phyloP scores from a whole-genome alignment of 371 early-diverging fungal species.

The Rhizomucor pusillus region DNA sequence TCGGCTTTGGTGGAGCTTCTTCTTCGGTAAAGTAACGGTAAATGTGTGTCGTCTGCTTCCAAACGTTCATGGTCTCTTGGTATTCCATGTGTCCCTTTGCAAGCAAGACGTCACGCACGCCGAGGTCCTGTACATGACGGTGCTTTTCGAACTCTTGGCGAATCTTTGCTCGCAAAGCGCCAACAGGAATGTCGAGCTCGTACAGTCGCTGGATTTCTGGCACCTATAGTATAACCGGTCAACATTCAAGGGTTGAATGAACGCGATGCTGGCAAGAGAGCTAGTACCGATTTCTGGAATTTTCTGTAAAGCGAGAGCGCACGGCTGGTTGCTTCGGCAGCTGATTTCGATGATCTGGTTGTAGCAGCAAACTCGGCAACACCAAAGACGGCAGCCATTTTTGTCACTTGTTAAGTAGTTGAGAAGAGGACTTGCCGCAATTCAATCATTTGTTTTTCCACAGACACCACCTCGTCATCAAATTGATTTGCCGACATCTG shows the following conservation, averaged over 20 bases:
- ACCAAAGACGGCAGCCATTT: slow-evolving; percentile 33
- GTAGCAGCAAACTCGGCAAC: slow-evolving; percentile 50
- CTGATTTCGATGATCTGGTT: slow-evolving; percentile 57
- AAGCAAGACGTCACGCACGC: slow-evolving; percentile 80
- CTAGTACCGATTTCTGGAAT: slow-evolving; percentile 65
- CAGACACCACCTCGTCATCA: too few relatives aligned
- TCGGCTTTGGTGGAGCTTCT: slow-evolving; percentile 70
- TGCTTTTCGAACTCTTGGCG: slow-evolving; percentile 91
- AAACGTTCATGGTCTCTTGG: slow-evolving; percentile 92
- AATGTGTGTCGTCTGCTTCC: slow-evolving; percentile 93
- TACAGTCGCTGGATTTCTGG: slow-evolving; percentile 80
- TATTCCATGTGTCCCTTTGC: slow-evolving; percentile 88
- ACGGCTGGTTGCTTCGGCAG: slow-evolving; percentile 56
- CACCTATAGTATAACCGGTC: slow-evolving; percentile 43
- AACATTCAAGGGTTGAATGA: not conserved
- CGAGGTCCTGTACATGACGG: slow-evolving; percentile 77
- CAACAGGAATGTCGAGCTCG: slow-evolving; percentile 74
- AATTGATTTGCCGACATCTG: too few relatives aligned
- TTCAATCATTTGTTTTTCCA: too few relatives aligned
- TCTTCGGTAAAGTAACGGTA: slow-evolving; percentile 87
- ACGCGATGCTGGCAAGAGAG: not conserved
- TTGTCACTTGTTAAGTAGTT: slow-evolving; percentile 12
- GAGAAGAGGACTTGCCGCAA: slow-evolving; percentile 3
- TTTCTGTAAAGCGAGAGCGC: slow-evolving; percentile 61
- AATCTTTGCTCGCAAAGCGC: slow-evolving; percentile 79